phyloP scores from a whole-genome alignment of 2,329 filamentous ascomycete genomes.

The Chaetomiaceae sp. region DNA sequence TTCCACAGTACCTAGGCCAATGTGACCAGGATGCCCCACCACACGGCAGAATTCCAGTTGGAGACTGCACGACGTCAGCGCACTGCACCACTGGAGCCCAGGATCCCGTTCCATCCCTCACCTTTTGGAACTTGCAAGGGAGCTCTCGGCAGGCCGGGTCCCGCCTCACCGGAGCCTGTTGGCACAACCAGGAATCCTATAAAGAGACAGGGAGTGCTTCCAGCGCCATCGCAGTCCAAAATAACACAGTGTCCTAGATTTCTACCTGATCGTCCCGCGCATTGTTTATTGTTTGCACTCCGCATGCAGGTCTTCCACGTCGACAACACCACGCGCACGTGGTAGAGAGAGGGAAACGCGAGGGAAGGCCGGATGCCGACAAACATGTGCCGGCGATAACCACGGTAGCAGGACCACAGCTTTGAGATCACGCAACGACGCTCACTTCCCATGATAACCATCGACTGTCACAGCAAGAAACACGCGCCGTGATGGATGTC shows the following conservation, averaged over 20 bases:
- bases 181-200: background rate
- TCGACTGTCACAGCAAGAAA: background rate
- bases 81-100: background rate
- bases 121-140: background rate
- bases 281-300: too few relatives aligned
- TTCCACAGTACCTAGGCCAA: background rate
- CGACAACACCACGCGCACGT: too few relatives aligned
- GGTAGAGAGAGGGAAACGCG: too few relatives aligned
- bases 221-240: background rate
- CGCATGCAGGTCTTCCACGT: too few relatives aligned
- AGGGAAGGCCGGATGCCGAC: too few relatives aligned
- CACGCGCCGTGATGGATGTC: conserved; percentile 17
- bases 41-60: conserved; percentile 6
- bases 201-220: background rate
- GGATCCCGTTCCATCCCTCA: too few relatives aligned
- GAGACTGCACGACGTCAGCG: conserved; percentile 6
- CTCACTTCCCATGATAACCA: background rate
- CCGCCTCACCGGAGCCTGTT: background rate
- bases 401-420: background rate
- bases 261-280: background rate
- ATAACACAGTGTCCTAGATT: background rate
- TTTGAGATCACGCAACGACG: background rate
- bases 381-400: background rate
- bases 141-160: conserved; percentile 8
- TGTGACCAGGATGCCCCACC: conserved; percentile 8